phyloP scores from a whole-genome alignment of 2,329 filamentous ascomycete species.

The Sclerotinia spermophila region DNA sequence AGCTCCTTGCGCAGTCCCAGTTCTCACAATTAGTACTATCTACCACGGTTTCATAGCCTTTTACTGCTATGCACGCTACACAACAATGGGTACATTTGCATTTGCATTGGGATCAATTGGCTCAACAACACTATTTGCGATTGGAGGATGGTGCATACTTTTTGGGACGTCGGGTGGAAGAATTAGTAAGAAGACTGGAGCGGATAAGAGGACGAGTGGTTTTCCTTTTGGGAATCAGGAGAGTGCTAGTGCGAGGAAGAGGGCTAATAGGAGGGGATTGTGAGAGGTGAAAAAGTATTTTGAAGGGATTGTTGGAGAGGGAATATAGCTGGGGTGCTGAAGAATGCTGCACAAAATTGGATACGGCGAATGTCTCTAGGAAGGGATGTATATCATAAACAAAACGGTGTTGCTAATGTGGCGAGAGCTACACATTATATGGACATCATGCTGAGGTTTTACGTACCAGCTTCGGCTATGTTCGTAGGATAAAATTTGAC shows the following conservation, averaged over 20 bases:
- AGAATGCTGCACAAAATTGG: background rate
- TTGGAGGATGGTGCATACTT: slow-evolving; percentile 56
- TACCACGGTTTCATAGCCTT: slow-evolving; percentile 56
- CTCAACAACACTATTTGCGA: slow-evolving; percentile 47
- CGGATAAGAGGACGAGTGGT: slow-evolving; percentile 62
- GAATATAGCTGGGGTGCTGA: background rate
- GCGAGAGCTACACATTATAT: background rate
- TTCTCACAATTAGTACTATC: slow-evolving; percentile 52
- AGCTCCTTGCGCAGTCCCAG: slow-evolving; percentile 56
- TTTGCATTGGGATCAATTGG: slow-evolving; percentile 52
- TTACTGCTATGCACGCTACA: slow-evolving; percentile 58
- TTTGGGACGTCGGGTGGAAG: slow-evolving; percentile 50
- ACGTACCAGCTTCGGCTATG: background rate
- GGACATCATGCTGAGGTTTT: background rate
- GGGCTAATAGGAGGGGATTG: slow-evolving; percentile 15
- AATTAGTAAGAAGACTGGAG: slow-evolving; percentile 60
- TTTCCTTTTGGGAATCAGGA: slow-evolving; percentile 63
- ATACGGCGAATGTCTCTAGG: background rate
- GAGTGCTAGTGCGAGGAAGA: slow-evolving; percentile 36
- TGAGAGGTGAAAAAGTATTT: background rate
- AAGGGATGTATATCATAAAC: background rate
- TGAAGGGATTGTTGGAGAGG: background rate
- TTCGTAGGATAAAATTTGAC: background rate
- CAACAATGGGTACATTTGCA: slow-evolving; percentile 45
- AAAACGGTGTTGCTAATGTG: background rate